Percentiles rank a stretch among this genome's conserved stretches.
Conservation (phyloP, 768 basidiomycete species). For the Galerina marginata region DNA sequence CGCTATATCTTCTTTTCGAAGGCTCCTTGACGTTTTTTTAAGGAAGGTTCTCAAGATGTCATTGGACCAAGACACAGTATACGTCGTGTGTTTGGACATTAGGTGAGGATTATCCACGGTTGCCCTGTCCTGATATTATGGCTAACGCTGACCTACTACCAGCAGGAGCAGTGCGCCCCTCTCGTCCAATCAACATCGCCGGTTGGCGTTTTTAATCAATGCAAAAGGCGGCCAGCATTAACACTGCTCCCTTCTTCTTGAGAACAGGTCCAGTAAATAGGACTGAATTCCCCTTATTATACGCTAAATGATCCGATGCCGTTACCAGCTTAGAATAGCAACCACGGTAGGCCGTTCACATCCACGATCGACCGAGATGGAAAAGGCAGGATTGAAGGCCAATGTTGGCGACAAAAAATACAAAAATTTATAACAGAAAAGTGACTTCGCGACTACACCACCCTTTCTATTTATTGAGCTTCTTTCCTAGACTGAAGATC, state of each 20-base stretch:
- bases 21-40: neutral
- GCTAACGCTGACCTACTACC: neutral
- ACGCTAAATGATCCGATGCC: neutral
- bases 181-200: neutral
- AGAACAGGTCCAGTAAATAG: neutral
- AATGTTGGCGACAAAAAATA: neutral
- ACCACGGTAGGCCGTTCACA: neutral
- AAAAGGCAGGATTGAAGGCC: neutral
- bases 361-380: neutral
- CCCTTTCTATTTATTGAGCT: conserved; percentile 20
- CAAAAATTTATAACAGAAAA: neutral
- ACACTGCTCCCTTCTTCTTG: neutral
- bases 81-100: neutral
- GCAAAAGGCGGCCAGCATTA: neutral
- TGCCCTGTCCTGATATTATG: neutral
- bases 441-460: neutral
- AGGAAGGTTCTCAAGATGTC: conserved; percentile 3
- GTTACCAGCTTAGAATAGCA: neutral
- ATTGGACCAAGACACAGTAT: neutral
- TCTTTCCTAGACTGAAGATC: conserved; percentile 63
- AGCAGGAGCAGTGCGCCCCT: neutral
- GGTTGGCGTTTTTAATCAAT: neutral
- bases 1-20: neutral
- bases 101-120: neutral
- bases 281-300: neutral